Base-by-base conservation (phyloP, 306 rosid genomes). In the Argentina anserina region DNA sequence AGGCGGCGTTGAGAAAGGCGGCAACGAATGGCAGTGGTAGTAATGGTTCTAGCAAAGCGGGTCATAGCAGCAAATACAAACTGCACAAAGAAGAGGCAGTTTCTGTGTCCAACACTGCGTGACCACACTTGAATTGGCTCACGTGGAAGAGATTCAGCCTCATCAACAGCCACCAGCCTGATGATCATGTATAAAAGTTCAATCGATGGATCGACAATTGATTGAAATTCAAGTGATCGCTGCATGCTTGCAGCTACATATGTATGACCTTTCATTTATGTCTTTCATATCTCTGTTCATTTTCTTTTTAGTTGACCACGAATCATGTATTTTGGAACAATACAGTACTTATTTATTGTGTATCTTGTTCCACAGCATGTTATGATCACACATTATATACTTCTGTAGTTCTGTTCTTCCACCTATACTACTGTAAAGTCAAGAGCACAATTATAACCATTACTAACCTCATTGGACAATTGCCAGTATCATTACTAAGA, bases 1-100 rank as follows among this genome's bases (percentile, higher is more conserved):
- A 14, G 40, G 76, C 40, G 29, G 64, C 37, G 37, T 52, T 78
- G 75, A 73, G 31, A 50, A 79, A 67, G 53, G 74, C 71, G 20
- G 74, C 71, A 6, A 17, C 40, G 31, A 8, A 33, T 31, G 21
- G 23, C 3, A 60, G n/a, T 6, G 34, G 65, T 13, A 61, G 66
- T 61, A 60, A 28, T 42, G 69, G 74, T 42, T 65, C 82, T 17
- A 77, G 65, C 53, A 63, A 72, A 56, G 45, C 28, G 40, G 23
- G 45, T 37, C 65, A 47, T 41, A 73, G 66, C 66, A 61, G 66
- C 66, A 61, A 34, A 60, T 60, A 31, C 65, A 31, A 3, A 15
- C 8, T n/a, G 58, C 23, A 18, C 42, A 33, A 26, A 33, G 41
- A 33, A 33, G 66, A 61, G 41, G 66, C 62, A 12, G 12, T 17